These are phyloP conservation scores for Casuarina cunninghamiana DNA, from an alignment of 306 rosid genomes.

Conservation along the genomic window DNA sequence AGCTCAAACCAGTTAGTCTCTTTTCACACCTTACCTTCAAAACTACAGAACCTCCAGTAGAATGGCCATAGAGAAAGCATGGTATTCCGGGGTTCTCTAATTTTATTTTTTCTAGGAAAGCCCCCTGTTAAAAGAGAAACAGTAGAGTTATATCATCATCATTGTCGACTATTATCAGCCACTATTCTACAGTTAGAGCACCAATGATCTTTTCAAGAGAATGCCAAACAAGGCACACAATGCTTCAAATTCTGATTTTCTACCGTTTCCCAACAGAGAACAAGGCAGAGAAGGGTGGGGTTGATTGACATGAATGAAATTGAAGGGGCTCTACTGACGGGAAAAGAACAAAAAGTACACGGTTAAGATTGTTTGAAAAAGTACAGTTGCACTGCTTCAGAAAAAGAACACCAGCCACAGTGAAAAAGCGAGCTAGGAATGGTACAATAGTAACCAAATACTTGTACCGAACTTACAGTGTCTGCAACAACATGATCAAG, in stretches of 20 bases:
- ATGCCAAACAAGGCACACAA: not conserved
- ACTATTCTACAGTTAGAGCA: slow-evolving; percentile 13
- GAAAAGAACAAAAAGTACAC: not conserved
- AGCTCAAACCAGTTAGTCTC: not conserved
- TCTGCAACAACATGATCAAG: slow-evolving; percentile 97
- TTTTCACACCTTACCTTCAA: slow-evolving; percentile 58
- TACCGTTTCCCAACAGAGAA: not conserved
- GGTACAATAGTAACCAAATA: not conserved
- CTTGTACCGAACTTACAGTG: slow-evolving; percentile 56
- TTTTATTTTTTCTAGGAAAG: slow-evolving; percentile 81
- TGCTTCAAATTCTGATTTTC: not conserved
- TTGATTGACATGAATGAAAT: not conserved
- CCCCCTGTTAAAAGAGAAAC: slow-evolving; percentile 51
- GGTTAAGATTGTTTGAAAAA: not conserved
- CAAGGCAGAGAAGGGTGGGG: not conserved
- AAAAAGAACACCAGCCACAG: not conserved
- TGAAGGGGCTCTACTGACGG: not conserved
- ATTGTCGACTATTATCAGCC: slow-evolving; percentile 16
- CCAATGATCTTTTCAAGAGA: not conserved
- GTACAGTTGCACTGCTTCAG: not conserved
- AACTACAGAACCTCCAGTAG: slow-evolving; percentile 99
- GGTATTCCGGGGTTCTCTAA: slow-evolving; percentile 89
- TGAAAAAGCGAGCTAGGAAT: not conserved
- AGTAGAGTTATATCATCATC: not conserved
- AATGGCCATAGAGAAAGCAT: slow-evolving; percentile 97